Conservation (phyloP, 306 rosid species). For the cucumber (Cucumis sativus) region Cucumber_9930_V3 NC_026658.2:9698001-9698500, state of each 20-base stretch:
- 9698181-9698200: background rate
- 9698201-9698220: background rate
- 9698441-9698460: conserved; percentile 21
- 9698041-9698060: too few species aligned
- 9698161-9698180: background rate
- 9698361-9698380: background rate
- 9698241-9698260: background rate
- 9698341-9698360: background rate
- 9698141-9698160: background rate
- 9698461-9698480: conserved; percentile 52
- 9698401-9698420: background rate
- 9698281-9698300: background rate
- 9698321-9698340: background rate
- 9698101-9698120: too few species aligned
- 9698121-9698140: background rate
- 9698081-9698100: too few species aligned
- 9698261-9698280: background rate
- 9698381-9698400: background rate
- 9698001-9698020: too few species aligned
- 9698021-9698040: too few species aligned
- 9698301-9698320: background rate
- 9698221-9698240: background rate
- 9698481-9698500: conserved; percentile 52
- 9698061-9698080: too few species aligned
- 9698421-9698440: background rate